Conservation (phyloP, 176 grass and related monocot species). For the Thinopyrum elongatum region DNA sequence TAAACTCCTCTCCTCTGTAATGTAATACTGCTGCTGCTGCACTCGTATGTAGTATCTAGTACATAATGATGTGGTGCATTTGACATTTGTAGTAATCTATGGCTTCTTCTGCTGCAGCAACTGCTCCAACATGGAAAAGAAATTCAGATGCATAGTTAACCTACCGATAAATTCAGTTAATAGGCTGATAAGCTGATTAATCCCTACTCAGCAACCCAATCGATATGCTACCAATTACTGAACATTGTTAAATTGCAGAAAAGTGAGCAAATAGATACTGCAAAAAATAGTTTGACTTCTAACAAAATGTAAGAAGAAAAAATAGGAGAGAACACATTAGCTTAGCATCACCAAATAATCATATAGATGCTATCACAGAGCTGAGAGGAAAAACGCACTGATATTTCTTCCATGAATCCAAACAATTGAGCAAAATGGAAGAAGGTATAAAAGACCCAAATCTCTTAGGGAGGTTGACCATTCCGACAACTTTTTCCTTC, state of each 20-base stretch:
- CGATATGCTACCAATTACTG: no score
- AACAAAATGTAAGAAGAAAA: neutral
- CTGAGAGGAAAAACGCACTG: neutral
- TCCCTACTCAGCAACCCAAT: no score
- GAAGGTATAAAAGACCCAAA: slow-evolving; percentile 8
- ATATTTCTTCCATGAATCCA: neutral
- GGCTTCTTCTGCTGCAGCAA: no score
- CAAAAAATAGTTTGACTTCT: neutral
- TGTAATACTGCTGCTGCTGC: no score
- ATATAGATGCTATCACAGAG: neutral
- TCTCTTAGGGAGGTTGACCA: neutral
- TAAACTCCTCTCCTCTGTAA: no score
- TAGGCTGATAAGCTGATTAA: no score
- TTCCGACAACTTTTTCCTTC: neutral
- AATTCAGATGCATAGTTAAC: no score
- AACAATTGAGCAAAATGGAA: neutral
- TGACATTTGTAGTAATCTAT: no score
- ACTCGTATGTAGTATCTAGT: no score
- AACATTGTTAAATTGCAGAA: neutral
- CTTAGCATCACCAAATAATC: neutral
- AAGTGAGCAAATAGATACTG: neutral
- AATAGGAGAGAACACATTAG: neutral
- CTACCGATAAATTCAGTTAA: no score
- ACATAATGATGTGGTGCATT: no score
- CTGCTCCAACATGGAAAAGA: no score